Conservation (phyloP, 495 filamentous ascomycete genomes). For the Xylaria intraflava region DNA sequence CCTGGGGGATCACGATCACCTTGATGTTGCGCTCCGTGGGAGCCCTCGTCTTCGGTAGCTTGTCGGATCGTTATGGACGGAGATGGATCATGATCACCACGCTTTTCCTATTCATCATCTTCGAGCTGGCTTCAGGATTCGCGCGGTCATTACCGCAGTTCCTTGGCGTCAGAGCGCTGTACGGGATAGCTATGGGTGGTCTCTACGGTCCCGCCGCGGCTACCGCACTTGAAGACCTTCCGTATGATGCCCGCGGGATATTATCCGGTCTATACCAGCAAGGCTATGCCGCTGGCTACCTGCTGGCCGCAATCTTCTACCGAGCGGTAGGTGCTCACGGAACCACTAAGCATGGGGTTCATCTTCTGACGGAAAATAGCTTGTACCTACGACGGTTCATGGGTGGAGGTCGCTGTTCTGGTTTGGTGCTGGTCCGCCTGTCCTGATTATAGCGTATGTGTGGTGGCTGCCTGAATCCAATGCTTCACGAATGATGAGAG, state of each 20-base stretch:
- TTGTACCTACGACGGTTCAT: constrained; percentile 62
- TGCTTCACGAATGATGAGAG: constrained; percentile 14
- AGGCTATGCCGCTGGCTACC: constrained; percentile 76
- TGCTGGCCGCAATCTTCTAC: constrained; percentile 68
- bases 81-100: constrained; percentile 81
- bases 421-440: constrained; percentile 70
- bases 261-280: constrained; percentile 73
- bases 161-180: constrained; percentile 69
- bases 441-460: constrained; percentile 69
- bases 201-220: constrained; percentile 78
- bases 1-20: constrained; percentile 83
- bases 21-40: constrained; percentile 71
- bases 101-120: constrained; percentile 67
- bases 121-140: constrained; percentile 73
- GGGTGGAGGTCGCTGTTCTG: constrained; percentile 74
- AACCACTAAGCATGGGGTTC: not conserved
- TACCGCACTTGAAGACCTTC: constrained; percentile 75
- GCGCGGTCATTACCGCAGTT: constrained; percentile 67
- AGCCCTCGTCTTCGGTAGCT: constrained; percentile 62
- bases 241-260: constrained; percentile 61
- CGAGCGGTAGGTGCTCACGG: constrained; percentile 32
- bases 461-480: constrained; percentile 71
- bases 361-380: constrained; percentile 8
- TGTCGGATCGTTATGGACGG: constrained; percentile 68
- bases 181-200: constrained; percentile 80